phyloP scores from a whole-genome alignment of 257 asterid genomes.

The Solanum sitiens region DNA sequence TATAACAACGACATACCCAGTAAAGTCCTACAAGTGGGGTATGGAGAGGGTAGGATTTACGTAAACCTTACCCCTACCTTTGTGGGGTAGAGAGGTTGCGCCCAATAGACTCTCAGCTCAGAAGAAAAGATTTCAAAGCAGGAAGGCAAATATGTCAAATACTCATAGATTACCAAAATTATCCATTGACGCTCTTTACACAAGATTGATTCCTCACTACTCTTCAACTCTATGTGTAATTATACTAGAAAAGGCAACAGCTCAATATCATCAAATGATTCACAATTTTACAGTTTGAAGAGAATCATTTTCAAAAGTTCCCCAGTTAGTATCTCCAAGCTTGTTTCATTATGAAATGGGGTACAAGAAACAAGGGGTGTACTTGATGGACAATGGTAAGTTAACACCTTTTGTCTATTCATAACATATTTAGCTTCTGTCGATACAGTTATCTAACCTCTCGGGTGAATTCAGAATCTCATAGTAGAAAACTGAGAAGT shows the following conservation, averaged over 20 bases:
- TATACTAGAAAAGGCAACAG: neutral
- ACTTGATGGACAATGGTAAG: neutral
- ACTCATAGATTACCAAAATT: neutral
- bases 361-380: neutral
- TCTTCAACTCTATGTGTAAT: neutral
- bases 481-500: slow-evolving; percentile 69
- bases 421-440: neutral
- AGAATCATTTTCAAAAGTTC: neutral
- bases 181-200: neutral
- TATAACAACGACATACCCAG: neutral
- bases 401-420: neutral
- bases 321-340: neutral
- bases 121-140: neutral
- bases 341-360: neutral
- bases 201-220: neutral
- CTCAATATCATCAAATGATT: neutral
- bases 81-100: neutral
- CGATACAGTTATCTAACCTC: slow-evolving; percentile 22
- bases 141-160: neutral
- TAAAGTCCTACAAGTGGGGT: neutral
- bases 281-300: neutral
- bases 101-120: neutral
- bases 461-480: slow-evolving; percentile 77
- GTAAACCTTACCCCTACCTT: neutral
- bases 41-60: neutral